A percentile compares a stretch with the other conserved stretches of the same genome.
Evolutionary conservation across 495 filamentous ascomycete species (phyloP).

Genomic region (Geopyxis carbonaria): DNA sequence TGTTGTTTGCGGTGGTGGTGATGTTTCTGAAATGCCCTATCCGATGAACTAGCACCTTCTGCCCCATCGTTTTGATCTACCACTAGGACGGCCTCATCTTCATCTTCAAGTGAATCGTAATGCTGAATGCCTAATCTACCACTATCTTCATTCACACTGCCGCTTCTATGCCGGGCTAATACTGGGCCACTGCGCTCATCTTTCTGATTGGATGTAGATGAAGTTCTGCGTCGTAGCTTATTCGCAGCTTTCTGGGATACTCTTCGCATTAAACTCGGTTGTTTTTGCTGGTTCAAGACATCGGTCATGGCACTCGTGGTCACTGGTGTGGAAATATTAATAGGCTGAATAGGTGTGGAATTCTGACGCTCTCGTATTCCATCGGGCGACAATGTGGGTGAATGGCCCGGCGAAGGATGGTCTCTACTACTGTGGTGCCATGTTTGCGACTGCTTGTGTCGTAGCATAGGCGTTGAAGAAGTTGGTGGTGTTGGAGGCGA

Average conservation of each 20-base stretch:
- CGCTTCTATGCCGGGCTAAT: slow-evolving; percentile 68
- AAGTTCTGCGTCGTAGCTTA: slow-evolving; percentile 54
- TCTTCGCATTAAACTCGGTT: slow-evolving; percentile 39
- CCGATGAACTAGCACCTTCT: slow-evolving; percentile 7
- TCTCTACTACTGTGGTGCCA: background rate
- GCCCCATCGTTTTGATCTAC: slow-evolving; percentile 25
- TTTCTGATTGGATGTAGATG: slow-evolving; percentile 51
- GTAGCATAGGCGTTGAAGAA: slow-evolving; percentile 1
- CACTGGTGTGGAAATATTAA: slow-evolving; percentile 4
- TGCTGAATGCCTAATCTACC: slow-evolving; percentile 29
- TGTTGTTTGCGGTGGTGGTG: slow-evolving; percentile 22
- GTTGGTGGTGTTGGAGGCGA: too few relatives aligned
- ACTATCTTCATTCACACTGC: slow-evolving; percentile 44
- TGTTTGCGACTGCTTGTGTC: slow-evolving; percentile 3
- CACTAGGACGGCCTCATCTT: slow-evolving; percentile 40
- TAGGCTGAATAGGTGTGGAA: background rate
- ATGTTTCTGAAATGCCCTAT: slow-evolving; percentile 13
- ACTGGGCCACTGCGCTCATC: slow-evolving; percentile 80
- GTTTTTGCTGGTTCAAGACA: background rate
- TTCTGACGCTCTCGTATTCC: background rate
- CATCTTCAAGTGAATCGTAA: slow-evolving; percentile 38
- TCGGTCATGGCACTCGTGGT: background rate
- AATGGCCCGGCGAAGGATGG: background rate
- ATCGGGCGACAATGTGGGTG: background rate
- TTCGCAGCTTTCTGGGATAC: slow-evolving; percentile 49